Conservation (phyloP, 2,329 filamentous ascomycete genomes). For the Aspergillus sp. region DNA sequence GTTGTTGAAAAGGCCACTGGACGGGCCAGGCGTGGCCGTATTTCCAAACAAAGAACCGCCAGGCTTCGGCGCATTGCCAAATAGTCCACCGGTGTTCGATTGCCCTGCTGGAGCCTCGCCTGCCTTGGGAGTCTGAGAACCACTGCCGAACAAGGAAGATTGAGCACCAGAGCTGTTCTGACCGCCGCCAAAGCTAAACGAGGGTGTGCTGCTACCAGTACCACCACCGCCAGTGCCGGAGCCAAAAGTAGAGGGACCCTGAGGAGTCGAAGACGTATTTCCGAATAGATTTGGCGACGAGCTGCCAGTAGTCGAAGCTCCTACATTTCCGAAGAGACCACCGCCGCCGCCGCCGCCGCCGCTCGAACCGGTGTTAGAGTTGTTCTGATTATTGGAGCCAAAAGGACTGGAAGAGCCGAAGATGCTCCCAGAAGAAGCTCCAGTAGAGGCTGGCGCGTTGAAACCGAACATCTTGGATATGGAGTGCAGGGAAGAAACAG, state of each 20-base stretch:
- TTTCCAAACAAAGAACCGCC: constrained; percentile 24
- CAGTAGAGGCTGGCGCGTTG: constrained; percentile 29
- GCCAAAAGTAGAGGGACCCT: constrained; percentile 19
- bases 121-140: constrained; percentile 30
- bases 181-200: constrained; percentile 25
- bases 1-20: constrained; percentile 30
- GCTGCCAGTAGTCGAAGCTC: constrained; percentile 23
- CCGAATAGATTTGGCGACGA: constrained; percentile 30
- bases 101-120: constrained; percentile 26
- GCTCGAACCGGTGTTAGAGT: constrained; percentile 19
- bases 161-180: constrained; percentile 13
- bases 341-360: constrained; percentile 7
- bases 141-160: constrained; percentile 22
- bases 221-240: constrained; percentile 10
- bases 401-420: constrained; percentile 27
- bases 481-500: constrained; percentile 14
- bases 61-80: constrained; percentile 23
- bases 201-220: constrained; percentile 14
- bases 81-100: constrained; percentile 23
- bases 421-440: constrained; percentile 23
- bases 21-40: constrained; percentile 33
- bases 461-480: constrained; percentile 33
- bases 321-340: constrained; percentile 36
- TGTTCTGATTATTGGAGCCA: constrained; percentile 20
- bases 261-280: constrained; percentile 13